phyloP scores from a whole-genome alignment of 257 asterid genomes.

The Scutellaria baicalensis region DNA sequence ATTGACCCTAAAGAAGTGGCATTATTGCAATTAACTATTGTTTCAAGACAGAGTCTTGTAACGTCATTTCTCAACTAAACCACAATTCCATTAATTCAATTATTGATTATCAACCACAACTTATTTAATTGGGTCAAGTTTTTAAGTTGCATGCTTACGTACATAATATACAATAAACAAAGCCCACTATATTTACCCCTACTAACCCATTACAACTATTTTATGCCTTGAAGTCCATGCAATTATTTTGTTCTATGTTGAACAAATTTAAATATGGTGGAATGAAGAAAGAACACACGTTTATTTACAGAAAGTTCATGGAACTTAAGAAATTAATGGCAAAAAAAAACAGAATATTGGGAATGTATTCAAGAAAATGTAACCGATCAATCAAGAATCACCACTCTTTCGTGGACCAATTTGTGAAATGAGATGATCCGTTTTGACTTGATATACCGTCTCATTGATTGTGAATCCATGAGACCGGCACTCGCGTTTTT shows the following conservation, averaged over 20 bases:
- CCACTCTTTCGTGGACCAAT: no score
- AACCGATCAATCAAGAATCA: no score
- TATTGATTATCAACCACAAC: not conserved
- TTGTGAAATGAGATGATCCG: no score
- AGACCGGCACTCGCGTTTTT: no score
- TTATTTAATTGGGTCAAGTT: not conserved
- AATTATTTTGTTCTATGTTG: not conserved
- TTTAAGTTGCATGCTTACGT: not conserved
- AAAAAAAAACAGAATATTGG: not conserved
- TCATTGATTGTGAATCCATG: no score
- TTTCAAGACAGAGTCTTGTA: not conserved
- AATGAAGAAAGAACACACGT: not conserved
- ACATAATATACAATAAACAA: not conserved
- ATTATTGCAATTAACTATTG: no score
- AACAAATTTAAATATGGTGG: not conserved
- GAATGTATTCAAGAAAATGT: no score
- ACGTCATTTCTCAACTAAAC: conserved; percentile 19
- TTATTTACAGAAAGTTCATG: not conserved
- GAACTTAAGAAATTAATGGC: not conserved
- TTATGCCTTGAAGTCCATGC: not conserved
- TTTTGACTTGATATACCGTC: no score
- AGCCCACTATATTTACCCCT: not conserved
- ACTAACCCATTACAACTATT: not conserved
- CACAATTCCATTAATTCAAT: not conserved
- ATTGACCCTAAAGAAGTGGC: conserved; percentile 5